A percentile compares a stretch with the other conserved stretches of the same genome.
Conservation (phyloP, 805 yeast species). For the Candida dajiaensis region DNA sequence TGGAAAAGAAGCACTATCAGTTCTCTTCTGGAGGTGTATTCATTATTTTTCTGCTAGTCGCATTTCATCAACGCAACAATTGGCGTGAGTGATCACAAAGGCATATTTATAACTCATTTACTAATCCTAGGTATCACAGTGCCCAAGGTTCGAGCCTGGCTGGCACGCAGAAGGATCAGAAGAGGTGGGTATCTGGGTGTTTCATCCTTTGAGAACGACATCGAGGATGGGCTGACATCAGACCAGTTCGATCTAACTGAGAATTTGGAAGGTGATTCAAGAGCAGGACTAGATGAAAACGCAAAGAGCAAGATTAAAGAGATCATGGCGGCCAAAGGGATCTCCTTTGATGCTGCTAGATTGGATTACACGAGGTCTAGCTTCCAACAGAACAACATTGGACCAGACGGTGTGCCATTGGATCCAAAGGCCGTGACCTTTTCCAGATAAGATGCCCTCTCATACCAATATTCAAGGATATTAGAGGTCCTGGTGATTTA, state of each 20-base stretch:
- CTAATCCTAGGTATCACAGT: slow-evolving; percentile 6
- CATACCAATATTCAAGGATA: background rate
- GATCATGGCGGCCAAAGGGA: slow-evolving; percentile 45
- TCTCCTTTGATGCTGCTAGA: slow-evolving; percentile 70
- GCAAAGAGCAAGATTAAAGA: slow-evolving; percentile 45
- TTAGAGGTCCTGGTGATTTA: background rate
- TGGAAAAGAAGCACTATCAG: background rate
- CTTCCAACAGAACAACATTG: slow-evolving; percentile 48
- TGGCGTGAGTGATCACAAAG: slow-evolving; percentile 13
- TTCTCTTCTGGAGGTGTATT: background rate
- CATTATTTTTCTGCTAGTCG: background rate
- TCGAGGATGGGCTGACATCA: slow-evolving; percentile 55
- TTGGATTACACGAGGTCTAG: slow-evolving; percentile 38
- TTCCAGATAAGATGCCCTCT: slow-evolving; percentile 6
- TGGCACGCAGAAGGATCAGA: slow-evolving; percentile 20
- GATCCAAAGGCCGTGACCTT: slow-evolving; percentile 62
- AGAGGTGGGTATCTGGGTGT: slow-evolving; percentile 22
- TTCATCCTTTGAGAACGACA: slow-evolving; percentile 38
- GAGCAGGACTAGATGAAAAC: slow-evolving; percentile 55
- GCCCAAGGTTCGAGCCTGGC: slow-evolving; percentile 17
- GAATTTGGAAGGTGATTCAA: slow-evolving; percentile 44
- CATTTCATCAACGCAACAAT: background rate
- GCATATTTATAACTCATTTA: background rate
- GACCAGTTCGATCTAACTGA: slow-evolving; percentile 46
- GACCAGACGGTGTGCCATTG: slow-evolving; percentile 58